Conservation (phyloP, 2,329 filamentous ascomycete genomes). For the Fusarium xylarioides region DNA sequence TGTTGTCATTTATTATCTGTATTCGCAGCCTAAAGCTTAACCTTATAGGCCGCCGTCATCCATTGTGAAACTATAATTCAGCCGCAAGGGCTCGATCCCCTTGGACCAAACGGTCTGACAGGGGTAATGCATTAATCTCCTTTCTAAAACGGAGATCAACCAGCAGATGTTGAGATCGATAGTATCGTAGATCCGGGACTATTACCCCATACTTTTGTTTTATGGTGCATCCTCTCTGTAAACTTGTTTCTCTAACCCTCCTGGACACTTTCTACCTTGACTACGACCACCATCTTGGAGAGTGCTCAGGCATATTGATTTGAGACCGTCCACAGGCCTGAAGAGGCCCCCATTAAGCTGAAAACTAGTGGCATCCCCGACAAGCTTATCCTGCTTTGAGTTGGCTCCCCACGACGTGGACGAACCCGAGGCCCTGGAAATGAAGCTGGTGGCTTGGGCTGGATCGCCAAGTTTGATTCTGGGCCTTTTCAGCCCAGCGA, state of each 20-base stretch:
- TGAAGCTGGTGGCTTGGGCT: constrained; percentile 11
- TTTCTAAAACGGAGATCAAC: constrained; percentile 10
- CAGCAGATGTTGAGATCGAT: not conserved
- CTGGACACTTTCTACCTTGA: not conserved
- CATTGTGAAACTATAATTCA: constrained; percentile 15
- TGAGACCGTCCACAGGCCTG: not conserved
- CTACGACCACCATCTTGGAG: rapidly evolving
- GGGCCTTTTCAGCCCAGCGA: not conserved
- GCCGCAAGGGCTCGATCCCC: constrained; percentile 12
- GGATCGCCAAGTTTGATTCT: not conserved
- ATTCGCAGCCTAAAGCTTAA: too few species aligned
- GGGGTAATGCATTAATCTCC: not conserved
- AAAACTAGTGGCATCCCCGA: not conserved
- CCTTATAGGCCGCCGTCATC: too few species aligned
- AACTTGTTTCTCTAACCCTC: not conserved
- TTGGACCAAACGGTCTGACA: not conserved
- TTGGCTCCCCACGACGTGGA: not conserved
- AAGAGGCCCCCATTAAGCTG: not conserved
- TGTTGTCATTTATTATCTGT: too few species aligned
- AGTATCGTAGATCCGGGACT: not conserved
- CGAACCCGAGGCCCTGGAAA: not conserved
- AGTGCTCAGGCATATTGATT: not conserved
- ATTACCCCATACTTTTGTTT: not conserved
- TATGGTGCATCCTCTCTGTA: not conserved
- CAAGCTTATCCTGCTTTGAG: not conserved